Evolutionary conservation across 257 asterid species (phyloP).

Genomic region (Penstemon davidsonii): DNA sequence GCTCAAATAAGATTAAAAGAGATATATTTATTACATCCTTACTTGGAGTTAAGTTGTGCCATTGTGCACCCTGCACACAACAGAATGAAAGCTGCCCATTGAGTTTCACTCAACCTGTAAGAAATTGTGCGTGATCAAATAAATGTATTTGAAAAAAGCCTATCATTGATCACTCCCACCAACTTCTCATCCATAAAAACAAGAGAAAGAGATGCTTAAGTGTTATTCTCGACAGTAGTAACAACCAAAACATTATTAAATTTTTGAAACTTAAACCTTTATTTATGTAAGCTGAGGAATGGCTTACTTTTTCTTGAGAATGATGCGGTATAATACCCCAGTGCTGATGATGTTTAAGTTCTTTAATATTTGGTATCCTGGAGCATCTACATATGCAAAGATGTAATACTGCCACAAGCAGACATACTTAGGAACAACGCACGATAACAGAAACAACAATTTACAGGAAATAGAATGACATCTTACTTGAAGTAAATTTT

Average conservation of each 20-base stretch:
- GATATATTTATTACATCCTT: slow-evolving; percentile 36
- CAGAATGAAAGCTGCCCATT: slow-evolving; percentile 95
- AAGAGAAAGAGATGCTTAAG: neutral
- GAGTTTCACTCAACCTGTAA: slow-evolving; percentile 87
- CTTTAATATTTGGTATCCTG: slow-evolving; percentile 96
- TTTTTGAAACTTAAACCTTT: slow-evolving; percentile 21
- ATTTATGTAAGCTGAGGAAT: slow-evolving; percentile 24
- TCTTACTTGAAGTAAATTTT: slow-evolving; percentile 93
- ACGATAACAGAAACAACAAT: neutral
- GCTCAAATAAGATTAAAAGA: slow-evolving; percentile 22
- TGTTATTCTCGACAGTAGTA: slow-evolving; percentile 9
- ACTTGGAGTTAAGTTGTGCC: slow-evolving; percentile 94
- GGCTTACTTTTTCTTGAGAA: slow-evolving; percentile 87
- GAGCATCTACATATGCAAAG: slow-evolving; percentile 96
- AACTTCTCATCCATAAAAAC: slow-evolving; percentile 27
- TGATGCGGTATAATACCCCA: slow-evolving; percentile 83
- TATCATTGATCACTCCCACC: slow-evolving; percentile 2
- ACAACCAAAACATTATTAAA: slow-evolving; percentile 9
- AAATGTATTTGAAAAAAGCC: slow-evolving; percentile 13
- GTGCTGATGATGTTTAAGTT: slow-evolving; percentile 96
- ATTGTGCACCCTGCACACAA: slow-evolving; percentile 99
- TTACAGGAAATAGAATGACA: slow-evolving; percentile 14
- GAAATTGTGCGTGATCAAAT: slow-evolving; percentile 16
- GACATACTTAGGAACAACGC: slow-evolving; percentile 30
- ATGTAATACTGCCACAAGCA: slow-evolving; percentile 78